These are phyloP conservation scores for Didymella pinodella DNA, from an alignment of 2,329 filamentous ascomycete species.

Conservation along the genomic window DNA sequence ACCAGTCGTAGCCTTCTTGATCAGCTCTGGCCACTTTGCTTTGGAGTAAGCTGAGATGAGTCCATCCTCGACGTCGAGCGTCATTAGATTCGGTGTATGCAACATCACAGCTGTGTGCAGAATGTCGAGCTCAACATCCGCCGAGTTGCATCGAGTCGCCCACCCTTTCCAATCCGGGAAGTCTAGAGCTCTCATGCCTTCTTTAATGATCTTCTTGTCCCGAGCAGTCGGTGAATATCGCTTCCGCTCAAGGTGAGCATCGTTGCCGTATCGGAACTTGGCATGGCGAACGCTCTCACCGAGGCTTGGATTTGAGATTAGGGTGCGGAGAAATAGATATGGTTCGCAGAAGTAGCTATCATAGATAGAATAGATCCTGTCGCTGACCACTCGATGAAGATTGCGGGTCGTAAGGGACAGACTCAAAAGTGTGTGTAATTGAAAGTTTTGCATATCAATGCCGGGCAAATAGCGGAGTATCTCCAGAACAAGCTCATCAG, in stretches of 20 bases:
- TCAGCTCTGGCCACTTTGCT: conserved; percentile 33
- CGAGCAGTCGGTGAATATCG: conserved; percentile 28
- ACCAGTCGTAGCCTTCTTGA: conserved; percentile 26
- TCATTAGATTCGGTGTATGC: conserved; percentile 33
- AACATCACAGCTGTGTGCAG: conserved; percentile 37
- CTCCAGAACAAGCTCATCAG: conserved; percentile 39
- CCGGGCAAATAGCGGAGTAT: conserved; percentile 37
- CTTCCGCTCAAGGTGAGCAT: conserved; percentile 14
- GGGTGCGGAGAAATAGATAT: conserved; percentile 40
- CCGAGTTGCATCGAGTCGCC: conserved; percentile 34
- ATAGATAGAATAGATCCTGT: conserved; percentile 32
- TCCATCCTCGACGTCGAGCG: conserved; percentile 28
- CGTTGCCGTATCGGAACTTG: conserved; percentile 24
- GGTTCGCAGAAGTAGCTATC: conserved; percentile 36
- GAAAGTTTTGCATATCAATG: conserved; percentile 25
- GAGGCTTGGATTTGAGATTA: conserved; percentile 29
- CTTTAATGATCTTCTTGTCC: conserved; percentile 41
- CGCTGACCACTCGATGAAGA: conserved; percentile 33
- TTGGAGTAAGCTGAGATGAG: conserved; percentile 17
- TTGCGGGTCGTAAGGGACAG: conserved; percentile 36
- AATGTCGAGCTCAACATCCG: conserved; percentile 22
- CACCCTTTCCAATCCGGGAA: conserved; percentile 39
- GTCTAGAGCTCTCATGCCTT: conserved; percentile 29
- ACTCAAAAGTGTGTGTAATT: conserved; percentile 29
- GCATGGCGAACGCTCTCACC: conserved; percentile 29